Conservation (phyloP, 108 stramenopile species). For the Skeletonema potamos region DNA sequence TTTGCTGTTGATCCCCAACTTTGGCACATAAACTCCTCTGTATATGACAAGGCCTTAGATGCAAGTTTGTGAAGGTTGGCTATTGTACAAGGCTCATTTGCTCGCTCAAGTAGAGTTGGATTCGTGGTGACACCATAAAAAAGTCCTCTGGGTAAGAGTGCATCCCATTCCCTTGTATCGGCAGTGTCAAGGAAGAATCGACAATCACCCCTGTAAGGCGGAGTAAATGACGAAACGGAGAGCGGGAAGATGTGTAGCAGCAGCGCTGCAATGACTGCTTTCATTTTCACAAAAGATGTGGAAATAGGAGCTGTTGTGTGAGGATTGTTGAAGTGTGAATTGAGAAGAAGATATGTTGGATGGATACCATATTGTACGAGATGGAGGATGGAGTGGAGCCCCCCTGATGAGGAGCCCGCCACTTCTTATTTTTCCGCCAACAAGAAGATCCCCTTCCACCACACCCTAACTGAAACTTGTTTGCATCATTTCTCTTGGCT, state of each 20-base stretch:
- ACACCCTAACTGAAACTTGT: too few species aligned
- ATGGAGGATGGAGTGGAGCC: too few species aligned
- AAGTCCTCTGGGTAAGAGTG: slow-evolving; percentile 55
- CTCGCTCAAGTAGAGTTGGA: slow-evolving; percentile 61
- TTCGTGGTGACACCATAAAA: slow-evolving; percentile 77
- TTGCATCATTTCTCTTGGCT: too few species aligned
- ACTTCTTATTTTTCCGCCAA: too few species aligned
- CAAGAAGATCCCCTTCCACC: too few species aligned
- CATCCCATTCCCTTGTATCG: slow-evolving; percentile 49
- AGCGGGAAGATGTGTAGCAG: neutral
- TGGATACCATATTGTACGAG: too few species aligned
- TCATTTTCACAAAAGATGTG: neutral
- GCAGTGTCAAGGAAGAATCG: slow-evolving; percentile 75
- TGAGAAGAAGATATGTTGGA: too few species aligned
- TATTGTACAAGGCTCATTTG: slow-evolving; percentile 56
- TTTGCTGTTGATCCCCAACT: slow-evolving; percentile 60
- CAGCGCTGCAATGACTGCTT: neutral
- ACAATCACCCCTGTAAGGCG: slow-evolving; percentile 41
- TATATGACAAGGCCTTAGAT: slow-evolving; percentile 24
- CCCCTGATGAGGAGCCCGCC: too few species aligned
- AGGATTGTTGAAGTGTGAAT: too few species aligned
- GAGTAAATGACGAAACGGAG: slow-evolving; percentile 14
- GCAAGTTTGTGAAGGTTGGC: slow-evolving; percentile 50
- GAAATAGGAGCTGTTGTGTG: too few species aligned
- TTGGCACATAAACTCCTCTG: slow-evolving; percentile 78